Base-by-base conservation (phyloP, 2,329 filamentous ascomycete species). In the Penicillium sp. region DNA sequence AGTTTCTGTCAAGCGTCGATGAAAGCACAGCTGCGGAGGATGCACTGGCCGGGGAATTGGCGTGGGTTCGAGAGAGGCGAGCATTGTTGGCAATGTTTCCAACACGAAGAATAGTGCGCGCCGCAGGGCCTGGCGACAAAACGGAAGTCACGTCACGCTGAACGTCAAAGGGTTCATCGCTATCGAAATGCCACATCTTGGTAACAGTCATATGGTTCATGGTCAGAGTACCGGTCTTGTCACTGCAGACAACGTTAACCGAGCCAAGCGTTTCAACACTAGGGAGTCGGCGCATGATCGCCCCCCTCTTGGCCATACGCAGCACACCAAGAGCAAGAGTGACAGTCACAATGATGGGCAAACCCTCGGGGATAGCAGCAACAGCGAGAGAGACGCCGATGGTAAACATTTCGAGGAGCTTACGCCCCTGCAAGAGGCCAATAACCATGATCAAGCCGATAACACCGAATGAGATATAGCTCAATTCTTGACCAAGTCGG, bases 201-300 rank as follows among this genome's bases (percentile, higher is more conserved):
- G 93, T 93, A 0, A 93, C 93, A 0, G 95, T 96, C 95, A 99
- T 98, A 75, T 99, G 95, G 75, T 98, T 99, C 75, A 93, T 93
- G 0, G 95, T 99, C 63, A 99, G 81, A 1, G 95, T 99, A 35
- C 94, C 92, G 47, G 95, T 99, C 81, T 99, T 99, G 82, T 99
- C 95, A 69, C 93, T 97, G 81, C 96, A 99, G 7, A 99, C 92
- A n/a, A 99, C 93, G 72, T 98, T 99, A 62, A 99, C 95, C n/a
- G 93, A 97, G 9, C 96, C 96, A 5, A 99, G 81, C 0, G 95
- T 99, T 77, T 99, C 95, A 9, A 99, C 96, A 77, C 95, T 98
- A 24, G 96, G 96, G 79, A 99, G 90, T 73, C 91, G 90, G 68
- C 95, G 90, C 63, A 99, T 94, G 75, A 99, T 99, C 9, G 95